Evolutionary conservation across 148 eudicot species (phyloP), one percentile per base, ranked within the genome.

Genomic region (Fagopyrum homotropicum): DNA sequence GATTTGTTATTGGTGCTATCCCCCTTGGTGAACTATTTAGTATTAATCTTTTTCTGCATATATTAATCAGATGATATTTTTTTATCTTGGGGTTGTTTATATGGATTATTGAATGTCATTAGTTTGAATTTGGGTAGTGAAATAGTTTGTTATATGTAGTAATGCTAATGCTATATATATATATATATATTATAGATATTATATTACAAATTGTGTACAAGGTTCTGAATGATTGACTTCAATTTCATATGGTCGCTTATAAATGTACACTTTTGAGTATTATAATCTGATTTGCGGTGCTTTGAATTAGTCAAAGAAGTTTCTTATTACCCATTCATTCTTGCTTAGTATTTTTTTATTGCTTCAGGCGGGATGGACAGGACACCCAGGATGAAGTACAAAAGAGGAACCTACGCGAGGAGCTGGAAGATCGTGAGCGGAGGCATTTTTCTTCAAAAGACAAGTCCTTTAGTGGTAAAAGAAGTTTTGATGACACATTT

Each of bases 351-450:
- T 16, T 61, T 7, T 51, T 15, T 16, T 60, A 2, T 56, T 79
- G 69, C 12, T 77, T 22, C 82, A 94, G 97, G 78, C 90, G 76
- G 86, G 96, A 91, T n/a, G 97, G 98, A 44, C 97, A 92, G 79
- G 94, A 90, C 81, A 92, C 97, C 72, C 87, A 89, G 60, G 94
- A 92, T 8, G 99, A 92, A 82, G 15, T 90, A 72, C 85, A 89
- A 80, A 90, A 78, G 88, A 90, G 93, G 83, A 86, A 92, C 80
- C 92, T 92, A 54, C 89, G 91, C 19, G 96, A 86, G 2, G 97
- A 92, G 81, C 86, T 95, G 76, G 92, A 90, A 79, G 96, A 95
- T 15, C 87, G 96, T 77, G 96, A 95, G 85, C 77, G 90, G 69
- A 90, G 85, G 77, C 99, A 95, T 82, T 95, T 22, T 22, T 22